Evolutionary conservation across 2,329 filamentous ascomycete genomes (phyloP), one percentile per base, ranked within the genome.

Genomic region (Rugonectria rugulosa): DNA sequence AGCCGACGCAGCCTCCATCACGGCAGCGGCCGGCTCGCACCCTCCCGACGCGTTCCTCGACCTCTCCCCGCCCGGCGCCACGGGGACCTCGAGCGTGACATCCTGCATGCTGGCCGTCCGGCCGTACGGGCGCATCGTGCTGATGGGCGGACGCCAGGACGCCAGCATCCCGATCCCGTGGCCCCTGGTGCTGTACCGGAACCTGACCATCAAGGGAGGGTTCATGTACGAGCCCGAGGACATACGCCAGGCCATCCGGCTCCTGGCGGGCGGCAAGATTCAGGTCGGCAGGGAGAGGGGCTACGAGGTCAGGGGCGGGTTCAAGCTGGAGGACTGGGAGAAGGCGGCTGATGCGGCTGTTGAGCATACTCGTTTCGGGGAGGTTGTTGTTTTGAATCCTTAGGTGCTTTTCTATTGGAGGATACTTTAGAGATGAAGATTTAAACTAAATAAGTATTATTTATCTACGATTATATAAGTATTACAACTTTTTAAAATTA

Each of bases 21-120:
- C 62, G 24, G 60, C 61, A 0, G 59, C 56, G 1, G 24, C 54
- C 1, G 59, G 59, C 9, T 50, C 32, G 5, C 70, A 65, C 36
- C 74, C 74, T 1, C 69, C 76, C 3, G 65, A 83, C 52, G 77
- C 73, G 1, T 77, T 73, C 57, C 65, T 82, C 46, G 81, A 84
- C 57, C 70, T 81, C 27, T 74, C 75, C 1, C 80, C 80, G 2
- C 68, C 70, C 0, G 64, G 60, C 10, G 73, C 74, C 5, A 65
- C 63, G 3, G 68, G 72, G 10, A 72, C 73, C 0, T 70, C 72
- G 2, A 75, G 80, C 55, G 60, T 80, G 36, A 70, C 68, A 44
- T 70, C 72, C 9, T 72, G 70, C 2, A 70, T 81, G 21, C 23
- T 66, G 17, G 57, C 73, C 2, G 56, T 81, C 15, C 67, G 69